Base-by-base conservation (phyloP, 768 basidiomycete genomes). In the Xerocomus spinulosus region DNA sequence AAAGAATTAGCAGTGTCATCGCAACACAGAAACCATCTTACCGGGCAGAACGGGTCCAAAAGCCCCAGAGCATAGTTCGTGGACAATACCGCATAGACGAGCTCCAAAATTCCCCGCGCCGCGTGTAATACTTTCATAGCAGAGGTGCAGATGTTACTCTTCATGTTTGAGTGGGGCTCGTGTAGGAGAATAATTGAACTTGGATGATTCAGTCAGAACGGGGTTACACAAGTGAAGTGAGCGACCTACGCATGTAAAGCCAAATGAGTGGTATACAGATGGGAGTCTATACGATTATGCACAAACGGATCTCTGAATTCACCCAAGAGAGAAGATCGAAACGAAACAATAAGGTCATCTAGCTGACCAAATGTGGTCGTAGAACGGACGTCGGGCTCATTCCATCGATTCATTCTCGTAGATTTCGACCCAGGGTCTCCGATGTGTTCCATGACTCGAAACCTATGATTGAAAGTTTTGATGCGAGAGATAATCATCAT, bases 1-100 rank as follows among this genome's bases (percentile, higher is more conserved):
- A n/a, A 42, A 46, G 17, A 18, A 47, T 23, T 35, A 20, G 10
- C 9, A 50, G 30, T 28, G 24, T 48, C 34, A 6, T 4, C 3
- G 43, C 30, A 36, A 20, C 25, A 25, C 41, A 21, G 44, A 28
- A 32, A n/a, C 40, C 29, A 46, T 49, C 78, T 60, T 61, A 86
- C 85, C 51, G 82, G 73, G 54, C 80, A 82, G 55, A 86, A 85
- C n/a, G 78, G 72, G 55, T 87, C 86, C 29, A 87, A 60, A 3
- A 85, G 71, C 5, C 83, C 79, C 15, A 87, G 73, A 56, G 88
- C 85, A 56, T 76, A 87, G 51, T 81, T 87, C 0, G 87, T 87
- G 7, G 83, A 81, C 62, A 74, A 78, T 23, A 87, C 73, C 14
- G 69, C 72, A 58, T 86, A 83, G 30, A 87, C 76, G 14, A 85